Conservation (phyloP, 2,329 filamentous ascomycete genomes). For the Coniochaeta prunicola region DNA sequence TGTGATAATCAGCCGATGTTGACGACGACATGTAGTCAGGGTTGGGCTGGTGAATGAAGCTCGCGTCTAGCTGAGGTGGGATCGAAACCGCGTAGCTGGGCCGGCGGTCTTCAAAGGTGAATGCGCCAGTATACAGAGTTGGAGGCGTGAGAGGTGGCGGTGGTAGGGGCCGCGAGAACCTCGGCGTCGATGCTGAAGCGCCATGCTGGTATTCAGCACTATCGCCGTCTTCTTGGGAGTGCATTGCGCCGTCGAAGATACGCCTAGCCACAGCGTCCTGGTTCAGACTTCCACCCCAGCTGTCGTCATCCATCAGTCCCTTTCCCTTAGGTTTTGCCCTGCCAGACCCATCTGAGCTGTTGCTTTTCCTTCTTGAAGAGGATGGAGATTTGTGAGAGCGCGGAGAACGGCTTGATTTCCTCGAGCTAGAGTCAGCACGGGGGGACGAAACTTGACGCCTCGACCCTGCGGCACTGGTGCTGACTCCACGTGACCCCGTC, state of each 20-base stretch:
- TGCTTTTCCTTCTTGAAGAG: slow-evolving; percentile 6
- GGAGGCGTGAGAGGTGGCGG: slow-evolving; percentile 44
- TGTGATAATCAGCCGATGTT: slow-evolving; percentile 14
- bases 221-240: background rate
- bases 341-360: slow-evolving; percentile 9
- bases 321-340: slow-evolving; percentile 6
- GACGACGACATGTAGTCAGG: slow-evolving; percentile 37
- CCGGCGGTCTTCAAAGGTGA: slow-evolving; percentile 33
- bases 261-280: background rate
- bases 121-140: slow-evolving; percentile 31
- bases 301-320: slow-evolving; percentile 9
- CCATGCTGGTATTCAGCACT: background rate
- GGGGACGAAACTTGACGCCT: slow-evolving; percentile 9
- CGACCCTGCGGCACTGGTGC: slow-evolving; percentile 10
- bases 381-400: slow-evolving; percentile 4
- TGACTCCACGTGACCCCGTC: slow-evolving; percentile 21
- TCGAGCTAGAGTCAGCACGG: slow-evolving; percentile 4
- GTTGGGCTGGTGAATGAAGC: slow-evolving; percentile 41
- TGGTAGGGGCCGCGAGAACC: slow-evolving; percentile 18
- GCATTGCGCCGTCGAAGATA: background rate
- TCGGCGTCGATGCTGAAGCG: background rate
- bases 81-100: slow-evolving; percentile 24
- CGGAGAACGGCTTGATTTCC: slow-evolving; percentile 6
- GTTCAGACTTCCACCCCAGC: background rate
- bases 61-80: slow-evolving; percentile 25